phyloP scores from a whole-genome alignment of 345 rosid species.

The Citrus medica region DNA sequence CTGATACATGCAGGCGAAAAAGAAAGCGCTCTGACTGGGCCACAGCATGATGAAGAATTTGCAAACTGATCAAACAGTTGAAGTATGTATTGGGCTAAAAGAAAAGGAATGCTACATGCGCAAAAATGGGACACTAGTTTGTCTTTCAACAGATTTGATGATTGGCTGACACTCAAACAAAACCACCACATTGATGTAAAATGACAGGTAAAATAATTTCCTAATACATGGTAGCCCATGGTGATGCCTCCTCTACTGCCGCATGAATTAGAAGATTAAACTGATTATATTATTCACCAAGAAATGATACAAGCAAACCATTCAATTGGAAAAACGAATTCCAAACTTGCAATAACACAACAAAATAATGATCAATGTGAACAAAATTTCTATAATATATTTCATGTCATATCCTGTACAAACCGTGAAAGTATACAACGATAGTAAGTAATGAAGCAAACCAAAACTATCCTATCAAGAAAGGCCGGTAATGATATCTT shows the following conservation, averaged over 20 bases:
- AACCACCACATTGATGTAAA: not conserved
- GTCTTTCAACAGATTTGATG: not conserved
- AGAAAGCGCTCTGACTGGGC: not conserved
- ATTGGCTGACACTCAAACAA: not conserved
- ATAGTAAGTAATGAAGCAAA: not conserved
- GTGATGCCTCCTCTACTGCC: not conserved
- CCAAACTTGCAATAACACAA: not conserved
- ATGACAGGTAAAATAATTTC: not conserved
- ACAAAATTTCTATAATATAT: not conserved
- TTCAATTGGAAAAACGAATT: not conserved
- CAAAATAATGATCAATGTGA: not conserved
- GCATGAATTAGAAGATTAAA: not conserved
- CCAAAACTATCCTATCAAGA: not conserved
- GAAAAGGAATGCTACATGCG: not conserved
- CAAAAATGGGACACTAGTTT: not conserved
- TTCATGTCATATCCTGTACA: slow-evolving; percentile 3
- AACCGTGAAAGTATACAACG: not conserved
- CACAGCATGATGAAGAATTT: not conserved
- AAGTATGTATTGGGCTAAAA: not conserved
- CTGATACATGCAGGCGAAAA: not conserved
- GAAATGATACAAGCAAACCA: not conserved
- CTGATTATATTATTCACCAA: not conserved
- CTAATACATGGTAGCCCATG: not conserved
- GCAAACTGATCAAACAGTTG: not conserved
- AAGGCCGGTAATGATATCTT: slow-evolving; percentile 12